These are phyloP conservation scores for Mycena capillaripes DNA, from an alignment of 768 basidiomycete genomes.

Conservation along the genomic window DNA sequence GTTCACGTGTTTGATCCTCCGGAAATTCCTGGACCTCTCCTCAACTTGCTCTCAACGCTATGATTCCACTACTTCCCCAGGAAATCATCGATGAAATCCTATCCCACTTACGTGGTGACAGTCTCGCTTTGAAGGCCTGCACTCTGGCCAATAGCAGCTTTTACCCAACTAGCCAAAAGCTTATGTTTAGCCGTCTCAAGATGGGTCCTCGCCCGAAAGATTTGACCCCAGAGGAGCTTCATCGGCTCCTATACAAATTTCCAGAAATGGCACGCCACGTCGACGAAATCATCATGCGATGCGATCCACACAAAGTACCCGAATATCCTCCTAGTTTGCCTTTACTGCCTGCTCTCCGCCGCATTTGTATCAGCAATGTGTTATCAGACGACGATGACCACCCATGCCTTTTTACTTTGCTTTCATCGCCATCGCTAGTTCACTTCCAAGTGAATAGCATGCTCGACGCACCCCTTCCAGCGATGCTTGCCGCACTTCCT, in stretches of 20 bases:
- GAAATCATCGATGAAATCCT: not conserved
- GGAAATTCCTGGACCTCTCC: not conserved
- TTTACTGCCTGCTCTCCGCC: too few relatives aligned
- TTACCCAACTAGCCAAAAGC: not conserved
- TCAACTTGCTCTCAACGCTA: not conserved
- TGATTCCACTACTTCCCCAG: too few relatives aligned
- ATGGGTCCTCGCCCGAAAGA: not conserved
- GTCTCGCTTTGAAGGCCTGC: not conserved
- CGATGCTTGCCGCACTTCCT: too few relatives aligned
- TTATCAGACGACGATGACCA: too few relatives aligned
- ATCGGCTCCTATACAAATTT: not conserved
- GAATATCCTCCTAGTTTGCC: too few relatives aligned
- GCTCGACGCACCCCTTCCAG: too few relatives aligned
- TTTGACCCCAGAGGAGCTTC: too few relatives aligned
- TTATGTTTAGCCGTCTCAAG: not conserved
- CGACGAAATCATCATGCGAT: not conserved
- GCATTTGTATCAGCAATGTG: not conserved
- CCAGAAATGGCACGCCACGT: not conserved
- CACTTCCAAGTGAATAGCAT: too few relatives aligned
- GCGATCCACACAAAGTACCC: not conserved
- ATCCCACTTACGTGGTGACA: not conserved
- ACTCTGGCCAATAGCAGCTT: too few relatives aligned
- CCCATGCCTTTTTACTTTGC: too few relatives aligned
- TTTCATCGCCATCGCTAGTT: too few relatives aligned
- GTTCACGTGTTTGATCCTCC: not conserved